Percentiles rank a stretch among this genome's conserved stretches.
Conservation (phyloP, 176 grass and related monocot genomes). For the Avena sativa region DNA sequence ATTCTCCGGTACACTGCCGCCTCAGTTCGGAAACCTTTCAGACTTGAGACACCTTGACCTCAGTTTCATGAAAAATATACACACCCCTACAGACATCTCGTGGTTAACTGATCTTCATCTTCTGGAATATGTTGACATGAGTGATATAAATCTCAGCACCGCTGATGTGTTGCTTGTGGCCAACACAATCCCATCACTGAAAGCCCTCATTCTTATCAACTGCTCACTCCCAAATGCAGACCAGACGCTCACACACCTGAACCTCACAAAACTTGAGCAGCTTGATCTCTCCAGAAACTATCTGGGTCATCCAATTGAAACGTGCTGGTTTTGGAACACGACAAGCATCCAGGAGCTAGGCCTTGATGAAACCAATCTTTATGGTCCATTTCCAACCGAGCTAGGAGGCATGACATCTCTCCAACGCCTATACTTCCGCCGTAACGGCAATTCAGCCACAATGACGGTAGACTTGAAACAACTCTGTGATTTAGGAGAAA, state of each 20-base stretch:
- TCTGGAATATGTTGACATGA: background rate
- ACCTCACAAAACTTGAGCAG: conserved; percentile 16
- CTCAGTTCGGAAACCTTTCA: conserved; percentile 1
- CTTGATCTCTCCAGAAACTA: background rate
- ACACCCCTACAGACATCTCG: background rate
- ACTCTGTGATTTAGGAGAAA: background rate
- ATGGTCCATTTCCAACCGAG: background rate
- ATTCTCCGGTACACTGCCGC: background rate
- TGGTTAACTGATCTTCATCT: background rate
- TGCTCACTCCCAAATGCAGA: conserved; percentile 7
- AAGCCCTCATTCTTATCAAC: background rate
- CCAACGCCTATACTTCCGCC: rapidly evolving
- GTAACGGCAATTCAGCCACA: background rate
- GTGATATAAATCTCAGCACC: background rate
- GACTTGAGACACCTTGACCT: background rate
- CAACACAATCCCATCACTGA: conserved; percentile 3
- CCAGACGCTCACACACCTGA: background rate
- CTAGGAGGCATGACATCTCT: background rate
- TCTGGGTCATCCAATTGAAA: background rate
- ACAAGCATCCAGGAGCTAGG: rapidly evolving
- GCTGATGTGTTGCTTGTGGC: background rate
- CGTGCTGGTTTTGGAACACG: background rate
- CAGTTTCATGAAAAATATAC: too few species aligned
- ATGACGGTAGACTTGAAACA: background rate
- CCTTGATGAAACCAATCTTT: background rate